Conservation (phyloP, 768 basidiomycete genomes). For the Filobasidium floriforme region DNA sequence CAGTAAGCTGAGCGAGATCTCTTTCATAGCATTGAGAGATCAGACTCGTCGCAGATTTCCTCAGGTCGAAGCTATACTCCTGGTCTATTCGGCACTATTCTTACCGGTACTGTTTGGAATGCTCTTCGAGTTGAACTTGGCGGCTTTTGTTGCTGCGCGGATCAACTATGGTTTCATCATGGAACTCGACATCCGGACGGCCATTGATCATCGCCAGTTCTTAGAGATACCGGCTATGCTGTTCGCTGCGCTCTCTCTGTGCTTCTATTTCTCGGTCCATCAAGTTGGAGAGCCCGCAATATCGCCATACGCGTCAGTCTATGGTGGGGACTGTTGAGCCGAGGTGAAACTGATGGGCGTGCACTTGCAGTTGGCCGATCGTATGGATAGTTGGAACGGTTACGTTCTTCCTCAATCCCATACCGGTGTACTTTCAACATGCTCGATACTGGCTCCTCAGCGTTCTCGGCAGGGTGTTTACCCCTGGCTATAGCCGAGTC, state of each 20-base stretch:
- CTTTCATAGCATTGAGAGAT: slow-evolving; percentile 52
- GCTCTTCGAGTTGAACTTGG: slow-evolving; percentile 72
- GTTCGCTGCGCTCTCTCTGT: slow-evolving; percentile 63
- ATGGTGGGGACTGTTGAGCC: background rate
- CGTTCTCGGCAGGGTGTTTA: slow-evolving; percentile 57
- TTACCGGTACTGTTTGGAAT: slow-evolving; percentile 68
- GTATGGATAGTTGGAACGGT: slow-evolving; percentile 66
- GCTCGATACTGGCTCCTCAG: slow-evolving; percentile 76
- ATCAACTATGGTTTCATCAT: slow-evolving; percentile 64
- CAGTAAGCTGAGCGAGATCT: background rate
- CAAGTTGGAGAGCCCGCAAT: slow-evolving; percentile 54
- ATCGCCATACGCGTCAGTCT: slow-evolving; percentile 56
- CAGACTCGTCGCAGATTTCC: slow-evolving; percentile 55
- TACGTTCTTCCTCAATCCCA: slow-evolving; percentile 63
- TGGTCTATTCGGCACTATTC: slow-evolving; percentile 66
- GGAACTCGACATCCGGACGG: slow-evolving; percentile 63
- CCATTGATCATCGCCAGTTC: slow-evolving; percentile 71
- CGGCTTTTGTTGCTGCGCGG: slow-evolving; percentile 64
- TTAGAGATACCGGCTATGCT: slow-evolving; percentile 75
- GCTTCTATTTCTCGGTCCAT: slow-evolving; percentile 77
- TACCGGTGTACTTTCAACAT: slow-evolving; percentile 57
- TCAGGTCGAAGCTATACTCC: slow-evolving; percentile 66
- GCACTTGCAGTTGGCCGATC: slow-evolving; percentile 38
- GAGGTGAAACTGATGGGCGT: background rate
- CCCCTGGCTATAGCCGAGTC: slow-evolving; percentile 63